Base-by-base conservation (phyloP, 495 filamentous ascomycete genomes). In the Hypoxylon rickii region DNA sequence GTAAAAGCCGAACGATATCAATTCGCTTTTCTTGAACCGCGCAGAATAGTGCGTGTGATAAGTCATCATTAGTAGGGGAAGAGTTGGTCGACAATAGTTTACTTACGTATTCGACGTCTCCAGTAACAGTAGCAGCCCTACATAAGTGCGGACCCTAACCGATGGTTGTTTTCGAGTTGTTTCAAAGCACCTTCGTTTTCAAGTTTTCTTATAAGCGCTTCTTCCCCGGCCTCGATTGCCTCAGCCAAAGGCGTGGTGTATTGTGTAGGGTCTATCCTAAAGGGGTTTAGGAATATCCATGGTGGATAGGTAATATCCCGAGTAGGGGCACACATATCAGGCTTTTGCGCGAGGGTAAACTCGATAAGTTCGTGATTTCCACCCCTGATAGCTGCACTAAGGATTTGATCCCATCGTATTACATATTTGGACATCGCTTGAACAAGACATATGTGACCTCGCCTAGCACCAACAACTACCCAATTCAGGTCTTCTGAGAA, bases 331-430 rank as follows among this genome's bases (percentile, higher is more conserved):
- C 13, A 16, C 4, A 61, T 44, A 51, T 47, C 24, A 11, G 41
- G 51, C 0, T 51, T 51, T 24, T 51, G 39, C n/a, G 19, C 24
- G n/a, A 55, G 42, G 8, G 55, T 1, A 10, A 61, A 55, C 0
- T 61, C 44, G 11, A 46, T 31, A 22, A 61, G 51, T 24, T 22
- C n/a, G 17, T 24, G 3, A 12, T 48, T 61, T 3, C 46, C 37
- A 19, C 41, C 8, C 11, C 41, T 34, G 7, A 61, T 61, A 5
- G 58, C 58, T 1, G 45, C 58, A 15, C 41, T 38, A 4, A 61
- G 51, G 7, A 61, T 11, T 26, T 3, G 34, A 24, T 11, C 24
- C 18, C 7, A 21, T 3, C 24, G 38, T 3, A 37, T 17, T 0
- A 17, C 46, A 33, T 51, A 34, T 19, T 24, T 15, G 2, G 47